Evolutionary conservation across 2,329 filamentous ascomycete species (phyloP).

Genomic region (Trichophyton schoenleinii): DNA sequence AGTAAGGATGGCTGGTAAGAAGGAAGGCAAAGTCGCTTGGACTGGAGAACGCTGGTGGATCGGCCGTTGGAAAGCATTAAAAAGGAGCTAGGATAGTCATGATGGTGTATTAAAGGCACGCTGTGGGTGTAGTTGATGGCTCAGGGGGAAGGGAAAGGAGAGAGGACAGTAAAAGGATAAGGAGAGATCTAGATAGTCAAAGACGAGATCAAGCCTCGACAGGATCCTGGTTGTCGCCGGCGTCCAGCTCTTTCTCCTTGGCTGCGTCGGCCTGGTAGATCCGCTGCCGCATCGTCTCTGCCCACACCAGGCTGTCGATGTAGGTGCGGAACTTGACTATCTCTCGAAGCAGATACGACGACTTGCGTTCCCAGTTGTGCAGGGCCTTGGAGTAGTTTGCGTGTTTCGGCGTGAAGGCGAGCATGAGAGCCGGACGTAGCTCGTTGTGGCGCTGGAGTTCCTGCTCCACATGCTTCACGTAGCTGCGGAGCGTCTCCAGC

Average conservation of each 20-base stretch:
- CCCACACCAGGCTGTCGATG: slow-evolving; percentile 68
- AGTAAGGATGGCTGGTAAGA: background rate
- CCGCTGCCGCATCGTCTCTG: slow-evolving; percentile 55
- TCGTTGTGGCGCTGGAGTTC: slow-evolving; percentile 82
- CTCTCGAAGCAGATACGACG: slow-evolving; percentile 76
- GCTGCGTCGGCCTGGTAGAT: slow-evolving; percentile 42
- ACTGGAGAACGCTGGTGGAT: slow-evolving; percentile 1
- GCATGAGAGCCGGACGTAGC: slow-evolving; percentile 70
- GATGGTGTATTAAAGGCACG: background rate
- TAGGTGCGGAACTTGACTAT: slow-evolving; percentile 97
- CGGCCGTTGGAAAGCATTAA: background rate
- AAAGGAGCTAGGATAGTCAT: background rate
- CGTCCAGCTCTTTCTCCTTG: background rate
- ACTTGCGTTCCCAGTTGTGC: slow-evolving; percentile 96
- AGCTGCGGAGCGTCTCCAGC: slow-evolving; percentile 57
- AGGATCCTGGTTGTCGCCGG: background rate
- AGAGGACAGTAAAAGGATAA: background rate
- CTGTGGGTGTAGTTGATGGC: background rate
- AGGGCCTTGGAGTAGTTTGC: slow-evolving; percentile 72
- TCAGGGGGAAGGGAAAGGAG: background rate
- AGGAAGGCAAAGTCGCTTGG: background rate
- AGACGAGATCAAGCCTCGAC: background rate
- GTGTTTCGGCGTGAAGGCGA: slow-evolving; percentile 78
- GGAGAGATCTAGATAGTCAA: background rate
- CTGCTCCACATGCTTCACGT: slow-evolving; percentile 73